Evolutionary conservation across 441 rosid species (phyloP), one percentile per base, ranked within the genome.

Genomic region (Corymbia calophylla): DNA sequence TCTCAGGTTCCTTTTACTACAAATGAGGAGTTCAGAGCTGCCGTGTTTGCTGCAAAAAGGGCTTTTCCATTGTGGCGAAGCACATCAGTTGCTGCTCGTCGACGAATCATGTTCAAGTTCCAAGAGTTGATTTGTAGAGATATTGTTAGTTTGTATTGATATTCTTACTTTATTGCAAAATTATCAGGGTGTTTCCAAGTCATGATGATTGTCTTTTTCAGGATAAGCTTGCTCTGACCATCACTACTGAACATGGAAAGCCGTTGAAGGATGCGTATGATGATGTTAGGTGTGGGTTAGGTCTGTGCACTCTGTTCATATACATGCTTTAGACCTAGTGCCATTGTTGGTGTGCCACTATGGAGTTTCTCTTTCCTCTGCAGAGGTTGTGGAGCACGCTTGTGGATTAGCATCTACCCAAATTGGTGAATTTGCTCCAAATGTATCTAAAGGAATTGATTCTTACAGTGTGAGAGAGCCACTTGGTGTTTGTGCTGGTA

Each of bases 121-220:
- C 96, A 93, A 89, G 95, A 95, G 89, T 93, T 95, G 68, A 94
- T 95, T 87, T 92, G 87, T 66, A 93, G 96, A 91, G 95, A 95
- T 89, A 93, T 94, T 90, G 97, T 94, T 87, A 51, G 93, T 87
- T 77, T 87, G 81, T 70, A 29, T 49, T 49, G 89, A 80, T 86
- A 54, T 89, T 66, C 39, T 86, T 53, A 86, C 55, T 81, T 55
- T 66, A 8, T 62, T 39, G 84, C 18, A 8, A 77, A n/a, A 70
- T 90, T 55, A 86, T 88, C 66, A 80, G 47, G 44, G 80, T 47
- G 77, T 48, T 86, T 88, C 25, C 77, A 53, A 77, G 73, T 88
- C 82, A 12, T 44, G 48, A 53, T 73, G 85, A 53, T 55, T 39
- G 44, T 81, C 47, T 27, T 70, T 51, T 88, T 53, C 91, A 95